A percentile compares a stretch with the other conserved stretches of the same genome.
Conservation (phyloP, 1,284 basidiomycete genomes). For the Agroathelia rolfsii region DNA sequence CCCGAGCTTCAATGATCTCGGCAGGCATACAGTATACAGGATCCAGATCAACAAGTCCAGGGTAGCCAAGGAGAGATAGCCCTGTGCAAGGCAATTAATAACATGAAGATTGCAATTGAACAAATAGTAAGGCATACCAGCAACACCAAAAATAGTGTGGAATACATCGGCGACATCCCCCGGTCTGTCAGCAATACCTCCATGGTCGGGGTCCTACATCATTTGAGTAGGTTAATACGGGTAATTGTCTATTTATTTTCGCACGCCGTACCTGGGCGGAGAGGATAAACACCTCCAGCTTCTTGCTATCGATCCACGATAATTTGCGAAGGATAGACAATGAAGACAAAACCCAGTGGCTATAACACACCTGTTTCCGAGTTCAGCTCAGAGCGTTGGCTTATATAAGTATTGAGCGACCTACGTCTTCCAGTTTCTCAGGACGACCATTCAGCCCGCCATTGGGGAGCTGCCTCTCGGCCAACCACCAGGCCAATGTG, state of each 20-base stretch:
- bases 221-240: no score
- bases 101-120: background rate
- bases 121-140: slow-evolving; percentile 42
- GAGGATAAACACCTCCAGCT: slow-evolving; percentile 76
- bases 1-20: slow-evolving; percentile 52
- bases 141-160: slow-evolving; percentile 90
- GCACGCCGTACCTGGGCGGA: slow-evolving; percentile 77
- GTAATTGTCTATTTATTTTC: no score
- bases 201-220: slow-evolving; percentile 87
- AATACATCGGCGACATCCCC: slow-evolving; percentile 95
- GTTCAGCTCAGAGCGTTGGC: no score
- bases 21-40: slow-evolving; percentile 97
- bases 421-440: slow-evolving; percentile 94
- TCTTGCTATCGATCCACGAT: slow-evolving; percentile 86
- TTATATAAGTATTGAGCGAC: no score
- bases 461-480: slow-evolving; percentile 86
- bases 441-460: slow-evolving; percentile 94
- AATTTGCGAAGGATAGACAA: slow-evolving; percentile 80
- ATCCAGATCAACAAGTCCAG: slow-evolving; percentile 75
- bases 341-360: slow-evolving; percentile 91
- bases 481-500: slow-evolving; percentile 84
- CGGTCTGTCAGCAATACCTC: slow-evolving; percentile 91
- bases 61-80: slow-evolving; percentile 84
- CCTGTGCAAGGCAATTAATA: slow-evolving; percentile 34
- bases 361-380: slow-evolving; percentile 90